phyloP scores from a whole-genome alignment of 2,329 filamentous ascomycete species.

The Blastomyces gilchristii region DNA sequence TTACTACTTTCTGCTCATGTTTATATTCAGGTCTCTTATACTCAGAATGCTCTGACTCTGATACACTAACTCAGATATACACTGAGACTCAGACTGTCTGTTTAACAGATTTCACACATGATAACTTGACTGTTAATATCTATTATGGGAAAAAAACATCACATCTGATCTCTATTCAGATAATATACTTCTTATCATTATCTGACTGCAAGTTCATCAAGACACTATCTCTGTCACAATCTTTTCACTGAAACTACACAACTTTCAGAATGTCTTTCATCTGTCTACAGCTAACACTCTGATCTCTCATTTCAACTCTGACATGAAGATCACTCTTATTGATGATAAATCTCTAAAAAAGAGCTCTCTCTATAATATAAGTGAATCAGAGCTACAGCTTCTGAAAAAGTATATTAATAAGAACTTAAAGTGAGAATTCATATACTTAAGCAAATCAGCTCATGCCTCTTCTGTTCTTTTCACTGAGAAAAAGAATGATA shows the following conservation, averaged over 20 bases:
- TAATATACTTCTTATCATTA: background rate
- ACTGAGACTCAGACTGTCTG: background rate
- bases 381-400: conserved; percentile 13
- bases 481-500: too few relatives aligned
- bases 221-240: too few relatives aligned
- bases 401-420: conserved; percentile 12
- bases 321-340: conserved; percentile 17
- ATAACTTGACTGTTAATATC: background rate
- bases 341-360: conserved; percentile 9
- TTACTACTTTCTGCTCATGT: background rate
- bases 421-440: too few relatives aligned
- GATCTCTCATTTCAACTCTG: conserved; percentile 10
- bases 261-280: background rate
- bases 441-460: too few relatives aligned
- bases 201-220: background rate
- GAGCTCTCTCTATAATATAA: conserved; percentile 15
- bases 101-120: background rate
- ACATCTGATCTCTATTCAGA: too few relatives aligned
- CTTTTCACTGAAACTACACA: background rate
- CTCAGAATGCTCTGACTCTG: background rate
- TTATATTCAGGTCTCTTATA: background rate
- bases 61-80: background rate
- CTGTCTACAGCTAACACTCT: conserved; percentile 9
- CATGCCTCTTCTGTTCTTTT: too few relatives aligned
- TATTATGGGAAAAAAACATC: too few relatives aligned